phyloP scores from a whole-genome alignment of 148 eudicot genomes.

The Rhododendron ovatum region DNA sequence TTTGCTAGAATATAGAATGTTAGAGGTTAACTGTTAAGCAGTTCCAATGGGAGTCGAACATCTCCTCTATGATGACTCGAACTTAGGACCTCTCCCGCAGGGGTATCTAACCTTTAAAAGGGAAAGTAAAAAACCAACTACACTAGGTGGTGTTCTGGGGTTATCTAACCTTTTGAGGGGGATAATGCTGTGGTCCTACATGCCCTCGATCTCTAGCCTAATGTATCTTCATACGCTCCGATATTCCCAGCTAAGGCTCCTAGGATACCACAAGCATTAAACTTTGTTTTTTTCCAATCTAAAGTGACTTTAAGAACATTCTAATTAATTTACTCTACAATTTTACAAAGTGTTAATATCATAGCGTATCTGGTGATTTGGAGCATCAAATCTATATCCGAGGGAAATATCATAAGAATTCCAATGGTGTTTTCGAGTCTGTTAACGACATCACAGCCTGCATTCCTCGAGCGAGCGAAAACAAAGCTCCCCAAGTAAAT shows the following conservation, averaged over 20 bases:
- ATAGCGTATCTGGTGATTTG: neutral
- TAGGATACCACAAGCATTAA: neutral
- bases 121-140: no score
- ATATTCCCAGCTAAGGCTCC: neutral
- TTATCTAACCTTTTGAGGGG: neutral
- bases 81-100: no score
- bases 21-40: no score
- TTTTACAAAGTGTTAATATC: neutral
- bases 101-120: no score
- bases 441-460: neutral
- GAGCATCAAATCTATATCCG: neutral
- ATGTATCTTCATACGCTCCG: neutral
- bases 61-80: no score
- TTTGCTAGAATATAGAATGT: no score
- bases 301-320: neutral
- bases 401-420: neutral
- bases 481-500: neutral
- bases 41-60: no score
- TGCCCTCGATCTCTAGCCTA: neutral
- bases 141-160: neutral
- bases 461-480: neutral
- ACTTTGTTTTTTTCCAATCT: neutral
- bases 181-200: constrained; percentile 1
- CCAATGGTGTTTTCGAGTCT: neutral
- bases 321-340: neutral